phyloP scores from a whole-genome alignment of 2,329 filamentous ascomycete species.

The Teratosphaeria destructans region DNA sequence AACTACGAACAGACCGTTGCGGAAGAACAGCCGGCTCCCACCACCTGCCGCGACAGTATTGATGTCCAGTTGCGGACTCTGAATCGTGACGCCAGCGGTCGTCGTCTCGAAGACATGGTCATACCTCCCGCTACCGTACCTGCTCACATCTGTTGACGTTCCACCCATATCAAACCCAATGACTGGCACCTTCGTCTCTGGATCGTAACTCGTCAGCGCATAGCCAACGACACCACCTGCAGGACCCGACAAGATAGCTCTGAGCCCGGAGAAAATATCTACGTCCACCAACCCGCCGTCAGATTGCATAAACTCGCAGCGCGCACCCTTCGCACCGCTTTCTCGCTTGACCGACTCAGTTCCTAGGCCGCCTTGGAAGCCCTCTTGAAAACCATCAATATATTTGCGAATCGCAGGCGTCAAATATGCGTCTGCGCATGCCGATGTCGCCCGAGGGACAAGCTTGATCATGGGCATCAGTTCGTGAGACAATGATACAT shows the following conservation, averaged over 20 bases:
- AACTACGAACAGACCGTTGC: slow-evolving; percentile 80
- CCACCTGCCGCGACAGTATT: slow-evolving; percentile 91
- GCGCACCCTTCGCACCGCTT: slow-evolving; percentile 54
- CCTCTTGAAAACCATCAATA: slow-evolving; percentile 63
- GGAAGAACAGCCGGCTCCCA: slow-evolving; percentile 74
- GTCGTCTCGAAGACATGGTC: slow-evolving; percentile 93
- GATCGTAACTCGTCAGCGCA: slow-evolving; percentile 81
- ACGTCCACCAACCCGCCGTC: slow-evolving; percentile 65
- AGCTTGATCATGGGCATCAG: slow-evolving; percentile 86
- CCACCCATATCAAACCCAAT: slow-evolving; percentile 97
- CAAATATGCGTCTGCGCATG: slow-evolving; percentile 70
- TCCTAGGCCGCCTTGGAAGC: slow-evolving; percentile 72
- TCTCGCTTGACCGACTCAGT: slow-evolving; percentile 61
- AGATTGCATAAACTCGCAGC: slow-evolving; percentile 94
- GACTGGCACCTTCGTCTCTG: slow-evolving; percentile 68
- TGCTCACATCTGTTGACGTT: slow-evolving; percentile 81
- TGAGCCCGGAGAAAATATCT: slow-evolving; percentile 71
- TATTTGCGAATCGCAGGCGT: slow-evolving; percentile 72
- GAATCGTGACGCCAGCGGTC: slow-evolving; percentile 86
- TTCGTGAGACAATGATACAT: slow-evolving; percentile 71
- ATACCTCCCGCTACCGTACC: slow-evolving; percentile 68
- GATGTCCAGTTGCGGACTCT: slow-evolving; percentile 85
- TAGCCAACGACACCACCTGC: slow-evolving; percentile 93
- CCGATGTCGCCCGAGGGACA: slow-evolving; percentile 63
- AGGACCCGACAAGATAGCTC: slow-evolving; percentile 78